A percentile compares a stretch with the other conserved stretches of the same genome.
phyloP scores from a whole-genome alignment of 495 filamentous ascomycete species.

The Neohortaea acidophila region DNA sequence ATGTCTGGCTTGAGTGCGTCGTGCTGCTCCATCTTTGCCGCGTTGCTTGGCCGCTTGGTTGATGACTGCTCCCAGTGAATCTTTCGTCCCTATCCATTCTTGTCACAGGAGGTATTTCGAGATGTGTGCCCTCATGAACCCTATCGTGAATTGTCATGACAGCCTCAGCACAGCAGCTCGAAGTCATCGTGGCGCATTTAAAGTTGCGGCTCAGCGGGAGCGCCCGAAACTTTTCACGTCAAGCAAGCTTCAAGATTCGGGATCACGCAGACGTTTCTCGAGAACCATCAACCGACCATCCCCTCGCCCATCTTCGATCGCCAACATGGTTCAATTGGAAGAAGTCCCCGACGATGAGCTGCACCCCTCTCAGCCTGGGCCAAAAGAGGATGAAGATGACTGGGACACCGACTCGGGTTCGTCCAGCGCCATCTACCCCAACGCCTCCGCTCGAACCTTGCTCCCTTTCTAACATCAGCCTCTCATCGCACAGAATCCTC shows the following conservation, averaged over 20 bases:
- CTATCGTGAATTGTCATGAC: no score
- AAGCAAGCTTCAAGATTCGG: no score
- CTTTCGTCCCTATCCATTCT: background rate
- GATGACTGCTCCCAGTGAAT: background rate
- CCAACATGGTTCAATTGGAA: conserved; percentile 85
- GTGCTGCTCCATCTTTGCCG: background rate
- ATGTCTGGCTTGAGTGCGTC: background rate
- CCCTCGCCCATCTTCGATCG: no score
- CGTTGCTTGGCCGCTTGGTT: background rate
- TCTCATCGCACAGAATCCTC: conserved; percentile 38
- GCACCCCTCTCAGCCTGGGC: conserved; percentile 50
- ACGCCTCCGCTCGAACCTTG: conserved; percentile 12
- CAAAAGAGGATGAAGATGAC: conserved; percentile 68
- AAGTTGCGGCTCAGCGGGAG: no score
- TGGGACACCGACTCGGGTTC: conserved; percentile 73
- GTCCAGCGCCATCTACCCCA: conserved; percentile 15
- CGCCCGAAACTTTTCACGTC: no score
- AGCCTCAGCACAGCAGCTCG: no score
- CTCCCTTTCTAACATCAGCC: background rate
- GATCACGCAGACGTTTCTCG: no score
- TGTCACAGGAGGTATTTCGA: background rate
- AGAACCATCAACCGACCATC: no score
- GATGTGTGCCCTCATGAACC: background rate
- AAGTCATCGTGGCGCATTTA: no score
- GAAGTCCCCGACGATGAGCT: conserved; percentile 96